A percentile compares a stretch with the other conserved stretches of the same genome.
These are phyloP conservation scores for Macadamia integrifolia DNA, from an alignment of 164 flowering plant genomes.

Conservation along the genomic window DNA sequence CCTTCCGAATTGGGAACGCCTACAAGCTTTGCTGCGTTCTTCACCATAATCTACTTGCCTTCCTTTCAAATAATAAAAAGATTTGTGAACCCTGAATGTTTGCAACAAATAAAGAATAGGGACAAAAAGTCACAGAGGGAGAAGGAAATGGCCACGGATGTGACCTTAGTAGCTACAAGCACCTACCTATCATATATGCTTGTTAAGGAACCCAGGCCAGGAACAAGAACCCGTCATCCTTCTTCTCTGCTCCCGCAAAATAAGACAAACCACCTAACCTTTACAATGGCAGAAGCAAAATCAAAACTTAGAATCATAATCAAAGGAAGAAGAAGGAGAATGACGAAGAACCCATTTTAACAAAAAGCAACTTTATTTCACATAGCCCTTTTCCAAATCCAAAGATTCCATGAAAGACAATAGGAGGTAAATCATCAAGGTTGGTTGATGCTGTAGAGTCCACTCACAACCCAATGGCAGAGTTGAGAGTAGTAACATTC, in stretches of 20 bases:
- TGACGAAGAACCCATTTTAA: conserved; percentile 5
- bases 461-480: conserved; percentile 12
- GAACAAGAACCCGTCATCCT: conserved; percentile 90
- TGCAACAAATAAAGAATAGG: conserved; percentile 3
- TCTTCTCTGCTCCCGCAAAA: conserved; percentile 98
- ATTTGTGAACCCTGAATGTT: conserved; percentile 74
- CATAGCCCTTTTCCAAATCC: conserved; percentile 99
- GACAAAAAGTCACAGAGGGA: background rate
- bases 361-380: background rate
- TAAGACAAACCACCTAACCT: conserved; percentile 87
- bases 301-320: conserved; percentile 7
- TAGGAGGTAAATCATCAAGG: conserved; percentile 60
- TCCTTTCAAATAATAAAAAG: conserved; percentile 95
- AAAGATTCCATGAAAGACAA: conserved; percentile 93
- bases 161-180: background rate
- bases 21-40: conserved; percentile 79
- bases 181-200: conserved; percentile 88
- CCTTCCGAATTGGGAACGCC: conserved; percentile 81
- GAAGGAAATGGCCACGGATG: background rate
- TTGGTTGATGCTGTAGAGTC: conserved; percentile 6
- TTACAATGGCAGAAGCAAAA: conserved; percentile 28
- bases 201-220: conserved; percentile 94
- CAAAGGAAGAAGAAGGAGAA: background rate
- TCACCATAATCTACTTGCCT: conserved; percentile 95
- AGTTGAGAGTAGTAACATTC: background rate